A percentile compares a stretch with the other conserved stretches of the same genome.
phyloP scores from a whole-genome alignment of 164 flowering plant genomes.

The Kingdonia uniflora region DNA sequence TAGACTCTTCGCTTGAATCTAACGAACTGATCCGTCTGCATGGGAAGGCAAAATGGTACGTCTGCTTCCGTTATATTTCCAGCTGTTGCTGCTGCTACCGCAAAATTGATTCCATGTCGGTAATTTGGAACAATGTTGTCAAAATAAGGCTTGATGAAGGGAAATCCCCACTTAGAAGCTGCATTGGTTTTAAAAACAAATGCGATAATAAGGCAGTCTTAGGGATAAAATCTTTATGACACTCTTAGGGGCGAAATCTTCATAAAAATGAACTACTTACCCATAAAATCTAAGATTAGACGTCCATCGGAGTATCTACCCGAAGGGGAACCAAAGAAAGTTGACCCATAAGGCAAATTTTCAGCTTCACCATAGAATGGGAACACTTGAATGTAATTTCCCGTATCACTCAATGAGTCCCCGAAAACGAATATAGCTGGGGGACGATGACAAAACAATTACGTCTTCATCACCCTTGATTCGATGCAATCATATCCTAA shows the following conservation, averaged over 20 bases:
- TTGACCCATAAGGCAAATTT: constrained; percentile 9
- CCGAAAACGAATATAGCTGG: constrained; percentile 9
- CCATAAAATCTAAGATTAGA: constrained; percentile 8
- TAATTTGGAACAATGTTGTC: constrained; percentile 14
- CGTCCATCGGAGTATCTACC: constrained; percentile 10
- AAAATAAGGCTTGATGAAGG: constrained; percentile 15
- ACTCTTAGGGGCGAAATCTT: too few relatives aligned
- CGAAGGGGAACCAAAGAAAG: constrained; percentile 5
- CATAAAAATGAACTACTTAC: constrained; percentile 8
- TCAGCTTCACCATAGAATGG: constrained; percentile 5
- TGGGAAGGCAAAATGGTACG: constrained; percentile 13
- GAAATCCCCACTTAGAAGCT: constrained; percentile 19
- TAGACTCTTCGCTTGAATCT: constrained; percentile 15
- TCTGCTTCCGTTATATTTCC: constrained; percentile 12
- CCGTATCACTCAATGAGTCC: constrained; percentile 12
- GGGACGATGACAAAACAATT: neutral
- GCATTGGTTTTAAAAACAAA: neutral
- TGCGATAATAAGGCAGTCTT: too few relatives aligned
- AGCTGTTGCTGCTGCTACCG: constrained; percentile 17
- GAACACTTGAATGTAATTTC: constrained; percentile 1
- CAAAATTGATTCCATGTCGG: constrained; percentile 17
- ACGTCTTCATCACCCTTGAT: neutral
- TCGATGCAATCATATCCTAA: too few relatives aligned
- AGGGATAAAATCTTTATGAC: too few relatives aligned
- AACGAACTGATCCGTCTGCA: constrained; percentile 16